Conservation (phyloP, 441 rosid species). For the Breynia disticha region DNA sequence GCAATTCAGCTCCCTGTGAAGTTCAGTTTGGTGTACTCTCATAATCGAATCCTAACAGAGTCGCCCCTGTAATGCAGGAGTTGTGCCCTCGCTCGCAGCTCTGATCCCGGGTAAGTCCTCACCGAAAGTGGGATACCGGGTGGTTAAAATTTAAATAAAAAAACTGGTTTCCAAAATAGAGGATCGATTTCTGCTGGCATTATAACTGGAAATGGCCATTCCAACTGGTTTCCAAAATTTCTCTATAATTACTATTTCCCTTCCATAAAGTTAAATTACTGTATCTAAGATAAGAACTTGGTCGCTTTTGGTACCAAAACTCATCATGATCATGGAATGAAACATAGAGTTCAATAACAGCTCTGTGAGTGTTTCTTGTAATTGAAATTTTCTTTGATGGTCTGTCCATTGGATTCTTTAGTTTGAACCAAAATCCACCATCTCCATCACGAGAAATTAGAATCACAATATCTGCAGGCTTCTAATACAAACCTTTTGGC, state of each 20-base stretch:
- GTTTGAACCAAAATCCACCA: background rate
- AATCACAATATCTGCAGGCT: constrained; percentile 4
- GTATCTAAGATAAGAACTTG: constrained; percentile 1
- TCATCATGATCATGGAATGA: constrained; percentile 3
- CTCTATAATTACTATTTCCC: background rate
- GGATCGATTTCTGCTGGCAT: background rate
- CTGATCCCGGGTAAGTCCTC: too few species aligned
- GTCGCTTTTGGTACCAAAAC: background rate
- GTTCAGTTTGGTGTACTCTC: too few species aligned
- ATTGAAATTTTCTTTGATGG: constrained; percentile 2
- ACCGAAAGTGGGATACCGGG: too few species aligned
- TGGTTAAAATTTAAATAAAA: too few species aligned
- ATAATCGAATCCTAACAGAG: too few species aligned
- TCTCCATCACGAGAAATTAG: background rate
- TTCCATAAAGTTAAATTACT: background rate
- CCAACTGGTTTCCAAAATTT: background rate
- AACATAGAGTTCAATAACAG: constrained; percentile 8
- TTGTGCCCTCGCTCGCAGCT: too few species aligned
- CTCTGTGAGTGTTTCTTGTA: background rate
- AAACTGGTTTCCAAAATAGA: background rate
- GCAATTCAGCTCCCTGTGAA: too few species aligned
- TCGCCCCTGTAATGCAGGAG: too few species aligned
- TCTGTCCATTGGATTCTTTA: background rate
- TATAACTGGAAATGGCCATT: background rate
- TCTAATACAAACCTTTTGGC: background rate